Base-by-base conservation (phyloP, 2,329 filamentous ascomycete species). In the Alternaria incomplexa region DNA sequence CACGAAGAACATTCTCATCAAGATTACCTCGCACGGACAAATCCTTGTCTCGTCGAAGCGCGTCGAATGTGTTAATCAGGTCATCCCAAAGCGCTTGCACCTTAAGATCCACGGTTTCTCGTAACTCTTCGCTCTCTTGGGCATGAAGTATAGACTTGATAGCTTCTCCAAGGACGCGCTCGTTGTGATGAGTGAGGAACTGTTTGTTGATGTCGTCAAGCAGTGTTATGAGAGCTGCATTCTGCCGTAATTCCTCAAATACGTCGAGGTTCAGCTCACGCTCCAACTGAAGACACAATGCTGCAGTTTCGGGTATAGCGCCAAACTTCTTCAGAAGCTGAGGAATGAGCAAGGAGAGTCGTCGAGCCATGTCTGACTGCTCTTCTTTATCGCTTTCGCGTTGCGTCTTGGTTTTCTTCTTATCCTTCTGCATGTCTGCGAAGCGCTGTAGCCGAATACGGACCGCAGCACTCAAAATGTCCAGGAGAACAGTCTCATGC, bases 161-260 rank as follows among this genome's bases (percentile, higher is more conserved):
- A 13, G 93, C 95, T 79, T 97, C 94, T 11, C 89, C 89, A 48
- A 99, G 85, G 17, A 98, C 94, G 58, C 88, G 88, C 71, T 92
- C 91, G 73, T 97, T 93, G 46, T 92, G 92, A 75, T 99, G 96
- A n/a, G 93, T 89, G 72, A 91, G 89, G 81, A 99, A 98, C 73
- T 99, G 96, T 61, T 93, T 93, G 78, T 92, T 93, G 71, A 98
- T 93, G 73, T 97, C 94, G 70, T 97, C 93, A 2, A 99, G 84
- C 28, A 98, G 83, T 22, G 90, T 89, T 7, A 90, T 88, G 75
- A 96, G 97, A 2, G 91, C 90, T 1, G 93, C 89, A 68, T 96
- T 93, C 77, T 97, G 93, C 55, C 94, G 90, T 40, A 98, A 84
- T 73, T 97, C 92, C 75, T 94, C 91, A 75, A 98, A 96, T 22